These are phyloP conservation scores for Aschersonia sp. DNA, from an alignment of 2,329 filamentous ascomycete genomes.

Conservation along the genomic window DNA sequence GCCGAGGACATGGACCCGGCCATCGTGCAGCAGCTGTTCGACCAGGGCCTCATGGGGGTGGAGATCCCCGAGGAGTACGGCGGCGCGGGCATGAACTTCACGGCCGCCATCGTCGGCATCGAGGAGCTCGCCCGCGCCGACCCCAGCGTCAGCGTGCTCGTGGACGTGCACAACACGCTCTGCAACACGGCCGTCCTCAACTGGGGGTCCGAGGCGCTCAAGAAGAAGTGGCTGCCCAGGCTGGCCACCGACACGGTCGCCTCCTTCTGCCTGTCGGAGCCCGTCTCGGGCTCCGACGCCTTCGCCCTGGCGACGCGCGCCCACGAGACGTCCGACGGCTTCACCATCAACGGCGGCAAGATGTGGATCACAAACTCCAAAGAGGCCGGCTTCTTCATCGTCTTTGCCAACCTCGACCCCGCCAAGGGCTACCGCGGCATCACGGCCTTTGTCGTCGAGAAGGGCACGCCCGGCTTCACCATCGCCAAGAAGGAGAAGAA, in stretches of 20 bases:
- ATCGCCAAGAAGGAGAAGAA: conserved; percentile 99
- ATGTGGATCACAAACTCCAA: conserved; percentile 99
- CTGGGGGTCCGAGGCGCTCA: conserved; percentile 60
- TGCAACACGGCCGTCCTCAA: conserved; percentile 89
- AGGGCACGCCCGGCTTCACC: conserved; percentile 73
- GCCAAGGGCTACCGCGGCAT: conserved; percentile 94
- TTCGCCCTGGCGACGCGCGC: conserved; percentile 91
- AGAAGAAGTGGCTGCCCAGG: conserved; percentile 79
- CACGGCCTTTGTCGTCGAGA: conserved; percentile 89
- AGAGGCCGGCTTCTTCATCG: conserved; percentile 90
- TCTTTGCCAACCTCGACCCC: conserved; percentile 90
- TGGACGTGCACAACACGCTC: conserved; percentile 95
- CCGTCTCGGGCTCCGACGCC: conserved; percentile 84
- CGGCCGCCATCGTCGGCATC: conserved; percentile 85
- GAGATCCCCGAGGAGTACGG: conserved; percentile 97
- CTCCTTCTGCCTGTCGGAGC: conserved; percentile 87
- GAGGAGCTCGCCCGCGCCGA: conserved; percentile 92
- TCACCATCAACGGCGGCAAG: conserved; percentile 80
- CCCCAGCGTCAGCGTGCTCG: conserved; percentile 85
- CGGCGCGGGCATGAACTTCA: conserved; percentile 98
- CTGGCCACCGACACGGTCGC: conserved; percentile 82
- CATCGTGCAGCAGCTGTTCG: conserved; percentile 85
- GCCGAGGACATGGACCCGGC: conserved; percentile 81
- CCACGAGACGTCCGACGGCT: conserved; percentile 67
- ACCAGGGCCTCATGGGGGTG: conserved; percentile 93